These are phyloP conservation scores for Neurospora hispaniola DNA, from an alignment of 495 filamentous ascomycete species.

Conservation along the genomic window DNA sequence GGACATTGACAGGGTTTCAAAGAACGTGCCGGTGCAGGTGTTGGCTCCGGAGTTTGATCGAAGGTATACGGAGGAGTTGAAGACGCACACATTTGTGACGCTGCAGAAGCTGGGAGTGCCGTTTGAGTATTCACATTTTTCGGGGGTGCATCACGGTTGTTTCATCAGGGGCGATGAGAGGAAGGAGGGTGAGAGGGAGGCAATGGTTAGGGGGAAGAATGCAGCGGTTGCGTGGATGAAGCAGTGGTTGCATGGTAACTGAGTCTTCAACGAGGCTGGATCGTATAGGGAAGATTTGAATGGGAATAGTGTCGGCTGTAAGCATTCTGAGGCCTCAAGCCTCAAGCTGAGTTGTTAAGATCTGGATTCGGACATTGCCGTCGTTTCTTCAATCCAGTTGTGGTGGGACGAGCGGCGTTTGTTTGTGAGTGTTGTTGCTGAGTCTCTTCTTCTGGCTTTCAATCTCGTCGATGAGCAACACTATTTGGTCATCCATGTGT, in stretches of 20 bases:
- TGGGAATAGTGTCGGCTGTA: background rate
- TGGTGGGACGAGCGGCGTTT: background rate
- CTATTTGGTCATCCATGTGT: background rate
- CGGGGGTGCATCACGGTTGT: slow-evolving; percentile 42
- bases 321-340: background rate
- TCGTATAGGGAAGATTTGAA: background rate
- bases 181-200: slow-evolving; percentile 31
- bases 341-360: background rate
- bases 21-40: slow-evolving; percentile 43
- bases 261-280: background rate
- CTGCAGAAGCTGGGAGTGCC: slow-evolving; percentile 32
- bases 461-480: background rate
- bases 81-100: slow-evolving; percentile 31
- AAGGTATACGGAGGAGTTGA: slow-evolving; percentile 40
- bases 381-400: background rate
- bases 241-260: slow-evolving; percentile 19
- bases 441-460: background rate
- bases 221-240: slow-evolving; percentile 33
- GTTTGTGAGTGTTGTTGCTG: background rate
- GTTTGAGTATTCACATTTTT: slow-evolving; percentile 50
- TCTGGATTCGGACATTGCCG: background rate
- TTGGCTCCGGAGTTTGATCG: slow-evolving; percentile 47
- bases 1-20: slow-evolving; percentile 39
- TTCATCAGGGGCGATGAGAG: slow-evolving; percentile 34
- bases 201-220: slow-evolving; percentile 38